Evolutionary conservation across 2,329 filamentous ascomycete genomes (phyloP), one percentile per base, ranked within the genome.

Genomic region (Epicoccum sorghinum): DNA sequence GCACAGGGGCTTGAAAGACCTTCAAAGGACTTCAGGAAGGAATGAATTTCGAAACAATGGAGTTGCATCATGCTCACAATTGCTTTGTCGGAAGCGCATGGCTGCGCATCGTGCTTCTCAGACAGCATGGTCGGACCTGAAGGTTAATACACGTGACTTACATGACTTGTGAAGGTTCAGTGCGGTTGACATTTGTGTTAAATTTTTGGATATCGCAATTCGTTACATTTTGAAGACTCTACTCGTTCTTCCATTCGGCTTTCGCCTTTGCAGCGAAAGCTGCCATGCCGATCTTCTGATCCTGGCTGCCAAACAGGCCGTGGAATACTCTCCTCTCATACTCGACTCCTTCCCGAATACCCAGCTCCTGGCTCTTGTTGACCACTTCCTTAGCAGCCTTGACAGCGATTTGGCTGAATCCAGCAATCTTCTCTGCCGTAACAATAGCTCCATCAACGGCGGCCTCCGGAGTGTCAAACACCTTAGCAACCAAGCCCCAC

Each of bases 351-450:
- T 98, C 95, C 65, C 89, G 81, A 55, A 99, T 79, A 3, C 88
- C 82, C 64, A 96, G 78, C 67, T 99, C 95, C 81, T 98, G 93
- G 76, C 92, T 96, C 87, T 97, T 98, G 75, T 98, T 96, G 51
- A 99, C 93, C n/a, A 95, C 93, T 82, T 99, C 95, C 83, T 99
- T 99, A 52, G 86, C 89, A 9, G 90, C 95, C 78, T 91, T 87
- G 54, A 96, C 86, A 1, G 93, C 90, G n/a, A 99, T 88, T 71
- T 83, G 86, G 47, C 90, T 93, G 77, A 95, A 91, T 1, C 89
- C 80, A 0, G 95, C 93, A 78, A 99, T 97, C 47, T 86, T 93
- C 81, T 90, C 91, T 2, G 95, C 95, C 14, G 91, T 93, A 72
- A 88, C 86, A 57, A 96, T 75, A 3, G 92, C 87, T 50, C 86